A percentile compares a stretch with the other conserved stretches of the same genome.
phyloP scores from a whole-genome alignment of 164 flowering plant genomes.

The Annona squamosa region DNA sequence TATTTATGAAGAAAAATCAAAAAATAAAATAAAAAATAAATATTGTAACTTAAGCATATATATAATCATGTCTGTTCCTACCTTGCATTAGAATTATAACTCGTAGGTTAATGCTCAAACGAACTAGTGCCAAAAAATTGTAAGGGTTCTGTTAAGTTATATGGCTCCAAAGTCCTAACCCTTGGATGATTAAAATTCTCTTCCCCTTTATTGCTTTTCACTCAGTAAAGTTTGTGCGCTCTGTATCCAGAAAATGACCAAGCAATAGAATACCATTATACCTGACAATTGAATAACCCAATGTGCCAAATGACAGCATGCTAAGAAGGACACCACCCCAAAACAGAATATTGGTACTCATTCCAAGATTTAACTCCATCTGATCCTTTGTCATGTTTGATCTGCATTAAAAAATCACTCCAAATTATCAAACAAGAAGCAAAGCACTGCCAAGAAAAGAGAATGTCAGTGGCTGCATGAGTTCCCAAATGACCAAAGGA shows the following conservation, averaged over 20 bases:
- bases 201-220: background rate
- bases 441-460: background rate
- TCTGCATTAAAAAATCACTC: constrained; percentile 28
- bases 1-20: no score
- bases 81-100: no score
- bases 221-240: background rate
- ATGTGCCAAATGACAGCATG: constrained; percentile 54
- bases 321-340: constrained; percentile 67
- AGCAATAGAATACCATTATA: constrained; percentile 13
- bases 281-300: constrained; percentile 71
- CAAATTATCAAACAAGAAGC: constrained; percentile 2
- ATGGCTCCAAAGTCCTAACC: no score
- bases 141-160: no score
- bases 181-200: no score
- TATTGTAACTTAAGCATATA: no score
- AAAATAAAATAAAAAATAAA: no score
- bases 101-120: no score
- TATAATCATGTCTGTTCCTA: no score
- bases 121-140: no score
- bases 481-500: no score
- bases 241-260: background rate
- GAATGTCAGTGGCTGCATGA: no score
- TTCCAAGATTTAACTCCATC: constrained; percentile 52
- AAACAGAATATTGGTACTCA: constrained; percentile 37
- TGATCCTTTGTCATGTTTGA: constrained; percentile 65